Base-by-base conservation (phyloP, 768 basidiomycete genomes). In the Rhizopogon salebrosus region DNA sequence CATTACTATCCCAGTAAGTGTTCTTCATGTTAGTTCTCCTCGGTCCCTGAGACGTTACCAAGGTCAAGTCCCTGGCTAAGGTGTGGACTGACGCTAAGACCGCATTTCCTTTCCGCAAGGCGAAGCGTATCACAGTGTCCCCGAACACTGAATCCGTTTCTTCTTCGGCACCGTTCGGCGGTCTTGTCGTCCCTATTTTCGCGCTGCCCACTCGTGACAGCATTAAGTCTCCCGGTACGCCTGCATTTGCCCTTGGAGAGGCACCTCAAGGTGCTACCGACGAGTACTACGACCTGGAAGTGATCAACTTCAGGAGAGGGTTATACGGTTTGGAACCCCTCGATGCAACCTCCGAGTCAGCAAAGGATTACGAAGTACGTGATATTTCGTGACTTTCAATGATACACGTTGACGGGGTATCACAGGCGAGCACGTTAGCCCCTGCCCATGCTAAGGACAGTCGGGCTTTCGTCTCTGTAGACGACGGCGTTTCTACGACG, bases 231-330 rank as follows among this genome's bases (percentile, higher is more conserved):
- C 18, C 26, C 3, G 27, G 26, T 18, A 31, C 6, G 16, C 16
- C 16, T 5, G 6, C 35, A 9, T 39, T 31, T 31, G 29, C 16
- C 10, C 7, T 24, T 22, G 35, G 36, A 41, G 53, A 51, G n/a
- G n/a, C 39, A 13, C 24, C 45, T 4, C n/a, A 52, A 22, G 41
- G 34, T 3, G 18, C 52, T 11, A 37, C 14, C 24, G 26, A 53
- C 35, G 40, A 51, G 9, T 53, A 31, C 51, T 35, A 55, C 39
- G 34, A 52, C 22, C 51, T 41, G 13, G 54, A 52, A 13, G 54
- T 52, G 6, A 51, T 55, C 18, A 51, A 55, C n/a, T 36, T 55
- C 20, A 36, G 51, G 36, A 45, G 41, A 29, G 40, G 34, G 23
- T 4, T 52, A n/a, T n/a, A n/a, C n/a, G n/a, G n/a, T n/a, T n/a